Evolutionary conservation across 2,329 filamentous ascomycete species (phyloP), one percentile per base, ranked within the genome.

Genomic region (Colletotrichum sp.): DNA sequence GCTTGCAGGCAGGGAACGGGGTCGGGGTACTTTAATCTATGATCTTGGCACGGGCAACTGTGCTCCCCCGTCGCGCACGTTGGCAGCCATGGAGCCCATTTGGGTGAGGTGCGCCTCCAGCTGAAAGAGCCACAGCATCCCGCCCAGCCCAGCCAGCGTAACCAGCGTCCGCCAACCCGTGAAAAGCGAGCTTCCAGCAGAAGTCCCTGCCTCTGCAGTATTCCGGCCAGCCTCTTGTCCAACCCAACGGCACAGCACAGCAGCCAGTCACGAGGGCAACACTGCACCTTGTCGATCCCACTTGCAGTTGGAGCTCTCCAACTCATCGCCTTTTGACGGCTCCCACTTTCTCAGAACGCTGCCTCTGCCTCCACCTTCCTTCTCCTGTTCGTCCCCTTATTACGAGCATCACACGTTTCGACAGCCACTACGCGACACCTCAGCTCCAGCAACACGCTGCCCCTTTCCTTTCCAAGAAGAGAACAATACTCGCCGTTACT

Each of bases 251-350:
- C 28, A 57, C 32, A 18, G 24, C 7, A 15, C 21, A 62, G 28
- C 30, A 30, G n/a, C 24, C 34, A 73, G 70, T 76, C 70, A 73
- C 73, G 64, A 34, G 73, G 64, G 30, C 68, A 62, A 55, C 44
- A 68, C 52, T 62, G 59, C 28, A 34, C 26, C 39, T 64, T 65
- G 73, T 73, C 52, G 57, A 76, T 76, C 70, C 44, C 70, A 73
- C 64, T 62, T 65, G 52, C 55, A 67, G 60, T 63, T 75, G 32
- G 62, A 57, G 36, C 44, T 21, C 57, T 73, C 49, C 59, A 34
- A 21, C 7, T 5, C 30, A 21, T 52, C 44, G 44, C 44, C 44
- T 52, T 52, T 21, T 13, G 44, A 24, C 63, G 26, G 24, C 71
- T 71, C 52, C 63, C n/a, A 49, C 63, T 52, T 52, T 52, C 44